These are phyloP conservation scores for Fonsecaea pedrosoi DNA, from an alignment of 2,329 filamentous ascomycete genomes.

Conservation along the genomic window DNA sequence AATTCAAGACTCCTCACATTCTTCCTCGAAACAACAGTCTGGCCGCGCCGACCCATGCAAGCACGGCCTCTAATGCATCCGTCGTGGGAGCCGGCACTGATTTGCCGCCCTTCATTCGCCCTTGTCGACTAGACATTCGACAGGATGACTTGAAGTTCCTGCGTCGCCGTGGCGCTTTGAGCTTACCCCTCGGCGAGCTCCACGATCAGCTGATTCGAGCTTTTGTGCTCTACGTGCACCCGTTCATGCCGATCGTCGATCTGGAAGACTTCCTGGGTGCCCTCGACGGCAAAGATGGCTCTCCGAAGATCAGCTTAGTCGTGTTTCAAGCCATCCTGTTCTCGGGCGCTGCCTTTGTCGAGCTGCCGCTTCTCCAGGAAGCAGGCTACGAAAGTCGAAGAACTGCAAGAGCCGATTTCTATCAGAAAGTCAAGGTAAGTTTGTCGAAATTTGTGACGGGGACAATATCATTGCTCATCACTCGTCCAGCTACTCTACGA, in stretches of 20 bases:
- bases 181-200: conserved; percentile 71
- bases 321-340: conserved; percentile 97
- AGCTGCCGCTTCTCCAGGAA: conserved; percentile 27
- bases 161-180: conserved; percentile 68
- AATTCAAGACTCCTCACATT: conserved; percentile 6
- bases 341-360: conserved; percentile 81
- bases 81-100: not conserved
- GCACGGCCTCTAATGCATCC: not conserved
- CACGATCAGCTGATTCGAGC: conserved; percentile 81
- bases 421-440: conserved; percentile 81
- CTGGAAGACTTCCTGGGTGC: conserved; percentile 29
- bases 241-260: conserved; percentile 88
- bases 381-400: conserved; percentile 53
- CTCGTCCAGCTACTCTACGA: conserved; percentile 75
- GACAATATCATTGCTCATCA: not conserved
- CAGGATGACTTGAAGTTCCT: conserved; percentile 31
- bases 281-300: conserved; percentile 71
- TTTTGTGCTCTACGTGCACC: conserved; percentile 88
- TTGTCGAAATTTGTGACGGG: conserved; percentile 70
- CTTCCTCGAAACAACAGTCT: conserved; percentile 9
- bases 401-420: conserved; percentile 79
- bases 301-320: conserved; percentile 74
- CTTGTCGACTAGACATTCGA: conserved; percentile 24
- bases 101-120: conserved; percentile 31
- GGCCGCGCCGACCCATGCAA: not conserved